Evolutionary conservation across 495 filamentous ascomycete species (phyloP), one percentile per base, ranked within the genome.

Genomic region (Echria macrotheca): DNA sequence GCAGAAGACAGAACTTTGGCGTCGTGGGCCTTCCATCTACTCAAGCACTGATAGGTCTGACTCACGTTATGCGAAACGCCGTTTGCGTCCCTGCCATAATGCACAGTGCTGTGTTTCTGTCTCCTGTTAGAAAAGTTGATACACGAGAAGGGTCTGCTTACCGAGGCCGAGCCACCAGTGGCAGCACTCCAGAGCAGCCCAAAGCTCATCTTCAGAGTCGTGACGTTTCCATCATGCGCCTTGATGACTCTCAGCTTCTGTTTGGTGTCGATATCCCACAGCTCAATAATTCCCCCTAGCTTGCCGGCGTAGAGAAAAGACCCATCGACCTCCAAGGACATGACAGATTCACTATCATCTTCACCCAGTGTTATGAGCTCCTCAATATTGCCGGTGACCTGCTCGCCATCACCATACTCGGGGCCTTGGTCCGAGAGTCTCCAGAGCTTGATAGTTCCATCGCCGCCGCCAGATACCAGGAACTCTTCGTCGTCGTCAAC

Each of bases 201-300:
- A 57, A 86, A 84, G 6, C 86, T 87, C 58, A 96, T 84, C 44
- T 83, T 78, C 41, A 98, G 72, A 7, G 88, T 83, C 71, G 91
- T 88, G 37, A 98, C 76, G 61, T 96, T 94, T 6, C 84, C 85
- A 17, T 79, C 82, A 51, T 91, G 84, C 15, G 82, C 77, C 55
- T 85, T 87, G 54, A 96, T 82, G 7, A 82, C 87, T 47, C 91
- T 77, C 15, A 98, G 74, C 41, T 93, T 83, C 70, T 98, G 93
- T 52, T 83, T 81, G 1, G 93, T 96, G 61, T 98, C 93, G 11
- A 97, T 72, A 58, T 98, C 95, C 93, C 93, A 98, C 12, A 97
- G 82, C 61, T 96, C 91, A 44, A 98, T 77, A 33, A 94, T 82
- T n/a, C 93, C 93, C n/a, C 83, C 80, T 0, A 87, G 77, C 44